Evolutionary conservation across 75 land plant species (phyloP), one percentile per base, ranked within the genome.

Genomic region (Azolla pinnata): DNA sequence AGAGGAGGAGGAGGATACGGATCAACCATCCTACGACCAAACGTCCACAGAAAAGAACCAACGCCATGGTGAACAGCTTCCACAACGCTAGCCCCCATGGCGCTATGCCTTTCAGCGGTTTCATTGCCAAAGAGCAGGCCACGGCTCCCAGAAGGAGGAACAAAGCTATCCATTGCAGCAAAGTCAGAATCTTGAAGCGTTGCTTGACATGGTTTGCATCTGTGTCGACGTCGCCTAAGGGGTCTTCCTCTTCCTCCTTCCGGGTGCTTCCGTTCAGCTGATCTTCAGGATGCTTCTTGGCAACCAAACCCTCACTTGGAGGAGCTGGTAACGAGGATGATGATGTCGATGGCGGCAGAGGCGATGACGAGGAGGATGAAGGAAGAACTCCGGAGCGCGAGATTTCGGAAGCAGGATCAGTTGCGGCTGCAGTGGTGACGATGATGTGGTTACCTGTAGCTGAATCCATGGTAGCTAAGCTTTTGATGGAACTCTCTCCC

Each of bases 11-110:
- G 0, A 66, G 31, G 1, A 82, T 20, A 1, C 89, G 65, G 33
- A 85, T 80, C 20, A 62, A 61, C 97, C 97, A 91, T 5, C 93
- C 95, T 0, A 93, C 84, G 0, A 87, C 77, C 27, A 91, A 66
- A 14, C 93, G 67, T 16, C 97, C 97, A 56, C 86, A 84, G 0
- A 91, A 72, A 1, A 88, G 46, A 1, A 84, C 97, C 18, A 87
- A 53, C 17, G 72, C 66, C 63, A 85, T 16, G 4, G 85, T 35
- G 62, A 66, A 80, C 96, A 89, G 85, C 44, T 80, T 84, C 97
- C 88, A 91, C 30, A 88, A 45, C 18, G 61, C 61, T 1, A 91
- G 77, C 2, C 71, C 71, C 84, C 84, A 79, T 0, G 82, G 29
- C 1, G 33, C 66, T 23, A 57, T 59, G 12, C 27, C 8, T 62